A percentile compares a stretch with the other conserved stretches of the same genome.
These are phyloP conservation scores for Taiozyma onychis DNA, from an alignment of 1,139 yeast genomes.

Conservation along the genomic window DNA sequence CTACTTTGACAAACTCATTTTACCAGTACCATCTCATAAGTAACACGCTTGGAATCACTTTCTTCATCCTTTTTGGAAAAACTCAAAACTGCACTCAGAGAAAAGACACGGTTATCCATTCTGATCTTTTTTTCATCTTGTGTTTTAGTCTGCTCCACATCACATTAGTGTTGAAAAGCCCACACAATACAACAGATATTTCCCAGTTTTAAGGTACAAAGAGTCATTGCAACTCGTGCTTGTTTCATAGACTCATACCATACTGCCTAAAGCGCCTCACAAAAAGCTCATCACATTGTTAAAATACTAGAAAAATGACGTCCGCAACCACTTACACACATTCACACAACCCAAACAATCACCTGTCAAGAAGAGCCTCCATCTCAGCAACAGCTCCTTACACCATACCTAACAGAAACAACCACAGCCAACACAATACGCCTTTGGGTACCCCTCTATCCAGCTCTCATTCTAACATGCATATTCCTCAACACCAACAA, in stretches of 20 bases:
- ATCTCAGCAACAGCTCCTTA: slow-evolving; percentile 21
- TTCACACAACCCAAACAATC: slow-evolving; percentile 16
- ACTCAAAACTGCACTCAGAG: background rate
- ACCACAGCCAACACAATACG: slow-evolving; percentile 1
- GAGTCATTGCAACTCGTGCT: background rate
- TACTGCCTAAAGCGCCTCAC: background rate
- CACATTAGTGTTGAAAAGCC: background rate
- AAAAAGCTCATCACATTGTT: background rate
- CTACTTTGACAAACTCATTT: background rate
- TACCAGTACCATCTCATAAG: background rate
- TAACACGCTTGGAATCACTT: background rate
- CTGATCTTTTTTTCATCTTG: background rate
- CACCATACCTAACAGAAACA: slow-evolving; percentile 18
- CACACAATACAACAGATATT: background rate
- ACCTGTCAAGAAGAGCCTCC: slow-evolving; percentile 23
- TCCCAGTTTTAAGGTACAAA: background rate
- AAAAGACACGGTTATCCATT: background rate
- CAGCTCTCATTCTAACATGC: slow-evolving; percentile 11
- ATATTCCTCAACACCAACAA: slow-evolving; percentile 12
- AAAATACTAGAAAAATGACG: background rate
- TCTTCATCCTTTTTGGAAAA: background rate
- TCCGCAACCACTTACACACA: slow-evolving; percentile 6
- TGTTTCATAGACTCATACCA: background rate
- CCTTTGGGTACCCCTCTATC: slow-evolving; percentile 9
- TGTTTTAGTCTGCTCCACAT: background rate